Base-by-base conservation (phyloP, 192 early-diverging fungal genomes). In the Podila epicladia region DNA sequence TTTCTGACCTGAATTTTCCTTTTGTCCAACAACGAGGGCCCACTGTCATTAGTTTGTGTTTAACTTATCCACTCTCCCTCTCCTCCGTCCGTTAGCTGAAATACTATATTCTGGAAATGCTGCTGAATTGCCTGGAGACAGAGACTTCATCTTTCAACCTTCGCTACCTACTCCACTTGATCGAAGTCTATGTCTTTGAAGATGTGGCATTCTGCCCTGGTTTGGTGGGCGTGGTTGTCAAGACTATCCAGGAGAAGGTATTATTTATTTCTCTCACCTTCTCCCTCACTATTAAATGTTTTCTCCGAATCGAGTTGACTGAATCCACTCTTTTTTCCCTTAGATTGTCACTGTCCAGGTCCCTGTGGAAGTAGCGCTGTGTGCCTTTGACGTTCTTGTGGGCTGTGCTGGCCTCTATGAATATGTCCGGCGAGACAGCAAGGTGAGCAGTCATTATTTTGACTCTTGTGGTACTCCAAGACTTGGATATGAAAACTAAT, bases 211-310 rank as follows among this genome's bases (percentile, higher is more conserved):
- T 92, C 41, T 92, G 92, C 64, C 92, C 92, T 48, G 92, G 93
- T 17, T 73, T 94, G 33, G 88, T 91, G 15, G 87, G 87, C 13
- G 83, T 90, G 0, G 89, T 94, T 29, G 90, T 94, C 26, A 87
- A 90, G 38, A 74, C 82, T 3, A 93, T 96, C 41, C 92, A 92
- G 80, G 94, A 94, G 62, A 95, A 91, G 91, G 91, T 95, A 88
- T 3, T 3, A 17, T 15, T 3, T 15, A 15, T 45, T 45, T 2
- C 41, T 45, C 41, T 45, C 15, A 4, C 41, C 41, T 17, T 45
- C 41, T 45, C 15, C 17, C 41, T 45, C 41, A 45, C 41, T 45
- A 15, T 12, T 15, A 45, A 15, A 45, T 17, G 4, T 45, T 45
- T 45, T 29, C 4, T 29, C 22, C 4, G 32, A 9, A 66, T 11